These are phyloP conservation scores for Brettanomyces nanus DNA, from an alignment of 805 yeast genomes.

Conservation along the genomic window DNA sequence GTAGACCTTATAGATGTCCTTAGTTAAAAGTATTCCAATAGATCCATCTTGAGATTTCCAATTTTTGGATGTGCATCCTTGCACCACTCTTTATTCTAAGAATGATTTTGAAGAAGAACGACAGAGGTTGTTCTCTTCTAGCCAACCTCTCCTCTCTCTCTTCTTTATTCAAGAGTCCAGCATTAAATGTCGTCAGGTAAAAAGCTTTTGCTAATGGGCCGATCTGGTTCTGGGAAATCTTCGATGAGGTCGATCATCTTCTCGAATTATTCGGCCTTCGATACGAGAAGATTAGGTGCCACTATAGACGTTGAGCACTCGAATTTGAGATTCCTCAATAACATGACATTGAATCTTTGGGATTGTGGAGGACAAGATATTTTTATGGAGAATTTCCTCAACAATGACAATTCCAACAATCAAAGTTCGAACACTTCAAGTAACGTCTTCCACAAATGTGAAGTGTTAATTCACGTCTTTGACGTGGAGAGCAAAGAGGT, in stretches of 20 bases:
- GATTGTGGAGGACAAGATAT: constrained; percentile 98
- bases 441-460: constrained; percentile 91
- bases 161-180: neutral
- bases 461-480: constrained; percentile 90
- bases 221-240: constrained; percentile 95
- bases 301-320: constrained; percentile 99
- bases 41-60: too few relatives aligned
- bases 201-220: constrained; percentile 70
- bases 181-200: constrained; percentile 35
- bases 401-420: constrained; percentile 11
- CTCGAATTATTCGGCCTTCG: constrained; percentile 93
- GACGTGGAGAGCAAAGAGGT: constrained; percentile 92
- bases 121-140: too few relatives aligned
- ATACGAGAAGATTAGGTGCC: constrained; percentile 91
- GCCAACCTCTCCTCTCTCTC: too few relatives aligned
- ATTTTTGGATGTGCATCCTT: too few relatives aligned
- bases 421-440: constrained; percentile 36
- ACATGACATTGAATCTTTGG: constrained; percentile 93
- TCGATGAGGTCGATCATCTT: constrained; percentile 96
- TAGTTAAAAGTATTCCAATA: too few relatives aligned
- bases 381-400: constrained; percentile 81
- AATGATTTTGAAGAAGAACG: too few relatives aligned
- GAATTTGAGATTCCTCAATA: constrained; percentile 83
- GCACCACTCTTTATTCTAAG: too few relatives aligned
- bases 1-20: too few relatives aligned